A percentile compares a stretch with the other conserved stretches of the same genome.
These are phyloP conservation scores for Aspergillus amoenus DNA, from an alignment of 2,329 filamentous ascomycete species.

Conservation along the genomic window DNA sequence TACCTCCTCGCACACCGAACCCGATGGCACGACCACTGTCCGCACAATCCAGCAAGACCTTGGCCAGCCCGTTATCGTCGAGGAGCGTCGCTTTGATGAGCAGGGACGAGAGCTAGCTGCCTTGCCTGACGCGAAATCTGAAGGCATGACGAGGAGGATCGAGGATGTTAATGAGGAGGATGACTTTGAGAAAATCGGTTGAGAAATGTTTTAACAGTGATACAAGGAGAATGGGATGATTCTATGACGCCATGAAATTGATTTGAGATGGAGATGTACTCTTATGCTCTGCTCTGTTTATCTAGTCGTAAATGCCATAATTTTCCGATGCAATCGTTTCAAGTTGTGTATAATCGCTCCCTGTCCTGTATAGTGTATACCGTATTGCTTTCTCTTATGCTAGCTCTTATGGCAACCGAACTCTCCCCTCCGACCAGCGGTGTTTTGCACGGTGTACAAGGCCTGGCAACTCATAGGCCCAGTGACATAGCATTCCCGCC, in stretches of 20 bases:
- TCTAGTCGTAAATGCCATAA: neutral
- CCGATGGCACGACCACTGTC: conserved; percentile 33
- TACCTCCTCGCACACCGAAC: conserved; percentile 32
- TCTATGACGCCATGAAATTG: neutral
- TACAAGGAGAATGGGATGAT: neutral
- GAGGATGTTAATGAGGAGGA: conserved; percentile 26
- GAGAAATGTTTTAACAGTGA: neutral
- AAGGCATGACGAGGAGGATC: conserved; percentile 28
- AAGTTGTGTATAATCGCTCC: neutral
- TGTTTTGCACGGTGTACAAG: conserved; percentile 24
- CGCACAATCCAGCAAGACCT: conserved; percentile 36
- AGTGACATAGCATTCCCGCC: conserved; percentile 77
- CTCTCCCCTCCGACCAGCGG: conserved; percentile 31
- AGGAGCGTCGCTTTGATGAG: conserved; percentile 35
- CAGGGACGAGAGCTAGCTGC: conserved; percentile 30
- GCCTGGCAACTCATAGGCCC: conserved; percentile 55
- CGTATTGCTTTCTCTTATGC: neutral
- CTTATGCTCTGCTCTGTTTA: neutral
- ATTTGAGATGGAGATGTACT: neutral
- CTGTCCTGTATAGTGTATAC: neutral
- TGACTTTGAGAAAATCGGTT: neutral
- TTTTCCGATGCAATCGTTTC: neutral
- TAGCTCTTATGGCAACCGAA: conserved; percentile 18
- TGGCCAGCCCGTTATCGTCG: conserved; percentile 32
- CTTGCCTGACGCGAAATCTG: conserved; percentile 15